phyloP scores from a whole-genome alignment of 106 monocot genomes.

The Dendrobium nobile region DNA sequence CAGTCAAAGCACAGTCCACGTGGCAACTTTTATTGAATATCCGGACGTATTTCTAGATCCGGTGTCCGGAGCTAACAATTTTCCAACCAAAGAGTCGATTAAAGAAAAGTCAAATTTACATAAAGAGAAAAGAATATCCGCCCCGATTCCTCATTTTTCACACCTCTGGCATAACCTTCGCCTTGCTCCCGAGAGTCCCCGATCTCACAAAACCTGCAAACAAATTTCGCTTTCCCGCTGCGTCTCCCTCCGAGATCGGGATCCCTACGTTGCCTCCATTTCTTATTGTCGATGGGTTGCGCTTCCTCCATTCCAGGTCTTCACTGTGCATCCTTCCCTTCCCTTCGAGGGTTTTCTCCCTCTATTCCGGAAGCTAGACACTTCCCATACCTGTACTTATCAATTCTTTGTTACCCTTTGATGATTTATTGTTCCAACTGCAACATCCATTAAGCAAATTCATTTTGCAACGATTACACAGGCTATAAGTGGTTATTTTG shows the following conservation, averaged over 20 bases:
- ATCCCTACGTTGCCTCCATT: not conserved
- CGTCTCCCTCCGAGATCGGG: not conserved
- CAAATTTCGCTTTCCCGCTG: not conserved
- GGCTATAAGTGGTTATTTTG: too few species aligned
- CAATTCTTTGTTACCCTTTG: not conserved
- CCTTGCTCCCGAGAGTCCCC: not conserved
- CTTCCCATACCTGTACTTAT: not conserved
- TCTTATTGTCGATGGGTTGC: not conserved
- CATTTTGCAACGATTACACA: not conserved
- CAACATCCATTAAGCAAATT: not conserved
- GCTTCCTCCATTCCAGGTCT: constrained; percentile 7
- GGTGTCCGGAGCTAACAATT: too few species aligned
- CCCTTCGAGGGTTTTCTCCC: not conserved
- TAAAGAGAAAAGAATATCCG: too few species aligned
- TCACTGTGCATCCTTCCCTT: not conserved
- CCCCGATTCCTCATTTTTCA: too few species aligned
- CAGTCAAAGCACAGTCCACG: too few species aligned
- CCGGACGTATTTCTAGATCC: too few species aligned
- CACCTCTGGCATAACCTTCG: too few species aligned
- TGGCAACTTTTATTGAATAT: too few species aligned
- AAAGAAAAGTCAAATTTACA: too few species aligned
- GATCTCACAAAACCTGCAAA: not conserved
- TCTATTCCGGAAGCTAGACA: not conserved
- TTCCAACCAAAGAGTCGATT: too few species aligned
- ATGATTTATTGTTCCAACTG: not conserved